Conservation (phyloP, 495 filamentous ascomycete genomes). For the Neurospora discreta region DNA sequence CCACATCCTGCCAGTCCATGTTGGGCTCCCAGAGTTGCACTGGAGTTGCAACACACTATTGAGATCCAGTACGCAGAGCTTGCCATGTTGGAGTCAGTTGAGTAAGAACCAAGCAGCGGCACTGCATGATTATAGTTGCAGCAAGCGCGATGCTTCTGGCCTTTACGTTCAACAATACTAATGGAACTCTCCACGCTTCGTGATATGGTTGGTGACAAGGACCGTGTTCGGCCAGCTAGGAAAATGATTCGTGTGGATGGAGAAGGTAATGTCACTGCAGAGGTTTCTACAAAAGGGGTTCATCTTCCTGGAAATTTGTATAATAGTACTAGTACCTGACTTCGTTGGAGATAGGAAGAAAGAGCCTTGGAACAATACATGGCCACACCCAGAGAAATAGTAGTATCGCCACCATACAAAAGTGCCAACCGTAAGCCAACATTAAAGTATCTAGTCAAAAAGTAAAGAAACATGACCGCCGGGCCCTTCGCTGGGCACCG, state of each 20-base stretch:
- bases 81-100: not conserved
- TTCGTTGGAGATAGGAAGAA: not conserved
- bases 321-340: not conserved
- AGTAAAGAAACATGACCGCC: not conserved
- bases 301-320: not conserved
- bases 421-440: not conserved
- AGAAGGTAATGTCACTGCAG: not conserved
- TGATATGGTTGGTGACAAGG: not conserved
- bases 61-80: not conserved
- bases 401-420: not conserved
- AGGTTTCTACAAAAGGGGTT: not conserved
- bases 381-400: not conserved
- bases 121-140: not conserved
- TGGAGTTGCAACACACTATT: not conserved
- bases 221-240: not conserved
- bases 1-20: not conserved
- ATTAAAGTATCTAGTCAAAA: not conserved
- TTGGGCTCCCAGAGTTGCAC: not conserved
- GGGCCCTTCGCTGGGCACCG: not conserved
- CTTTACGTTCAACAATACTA: not conserved
- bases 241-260: not conserved
- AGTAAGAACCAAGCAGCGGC: not conserved
- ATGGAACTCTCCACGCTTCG: not conserved
- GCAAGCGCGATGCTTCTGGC: not conserved
- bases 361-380: not conserved